Evolutionary conservation across 495 filamentous ascomycete genomes (phyloP), one percentile per base, ranked within the genome.

Genomic region (Aspergillus sclerotiicarbonarius): DNA sequence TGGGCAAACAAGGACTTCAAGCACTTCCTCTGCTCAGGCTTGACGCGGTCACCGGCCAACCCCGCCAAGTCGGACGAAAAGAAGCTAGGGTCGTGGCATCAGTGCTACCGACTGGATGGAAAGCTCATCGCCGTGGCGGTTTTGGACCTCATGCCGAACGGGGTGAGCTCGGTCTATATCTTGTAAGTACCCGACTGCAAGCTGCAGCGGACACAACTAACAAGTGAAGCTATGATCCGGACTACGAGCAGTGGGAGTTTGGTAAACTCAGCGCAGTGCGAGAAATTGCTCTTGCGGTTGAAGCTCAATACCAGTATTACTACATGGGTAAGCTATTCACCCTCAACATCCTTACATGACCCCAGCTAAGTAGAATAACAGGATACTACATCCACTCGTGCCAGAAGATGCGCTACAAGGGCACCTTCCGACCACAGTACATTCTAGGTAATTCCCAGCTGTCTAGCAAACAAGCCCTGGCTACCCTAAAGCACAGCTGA

Each of bases 81-180:
- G 52, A 80, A 79, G 62, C 74, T 95, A 3, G 94, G 94, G 8
- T 93, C 90, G n/a, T 97, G 85, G 72, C 94, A 98, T 67, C 92
- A 96, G 70, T 94, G 90, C 74, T 96, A 98, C 71, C 84, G 94
- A 30, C 76, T 98, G 21, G 92, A 97, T 71, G 94, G 92, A 16
- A 81, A 86, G 53, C 81, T 98, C 33, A 85, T 98, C 35, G 94
- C 94, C 15, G 82, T 98, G 53, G 89, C 88, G 2, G 91, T 98
- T 9, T 74, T 98, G 32, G 94, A 98, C 68, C 73, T 98, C 8
- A 79, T 97, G 29, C 94, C 93, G 0, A 78, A 89, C 54, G 87
- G 85, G 56, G 90, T 98, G 31, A 97, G 92, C 73, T 90, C 89
- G 18, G 94, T 98, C 35, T 98, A 98, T 70, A 90, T 97, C 66